Percentiles rank a stretch among this genome's conserved stretches.
Evolutionary conservation across 2,329 filamentous ascomycete genomes (phyloP).

Genomic region (Stachybotrys chlorohalonatus): DNA sequence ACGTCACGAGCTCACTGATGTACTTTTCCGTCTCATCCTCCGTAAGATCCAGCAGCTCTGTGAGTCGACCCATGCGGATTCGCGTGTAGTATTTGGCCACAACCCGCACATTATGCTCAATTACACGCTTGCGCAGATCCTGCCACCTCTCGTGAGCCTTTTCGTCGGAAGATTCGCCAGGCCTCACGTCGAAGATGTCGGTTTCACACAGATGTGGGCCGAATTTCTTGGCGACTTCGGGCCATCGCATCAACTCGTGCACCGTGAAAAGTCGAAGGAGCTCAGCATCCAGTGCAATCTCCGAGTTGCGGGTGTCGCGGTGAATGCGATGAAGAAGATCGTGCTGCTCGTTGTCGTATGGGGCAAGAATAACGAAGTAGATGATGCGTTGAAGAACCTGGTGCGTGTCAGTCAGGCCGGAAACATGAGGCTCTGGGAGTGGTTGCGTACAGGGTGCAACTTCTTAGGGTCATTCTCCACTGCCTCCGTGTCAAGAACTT

Average conservation of each 20-base stretch:
- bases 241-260: conserved; percentile 97
- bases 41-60: conserved; percentile 80
- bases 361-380: conserved; percentile 93
- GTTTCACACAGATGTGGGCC: conserved; percentile 80
- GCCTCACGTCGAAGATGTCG: conserved; percentile 73
- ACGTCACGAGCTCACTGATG: conserved; percentile 92
- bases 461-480: conserved; percentile 85
- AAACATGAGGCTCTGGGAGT: not conserved
- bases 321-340: conserved; percentile 92
- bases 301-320: conserved; percentile 70
- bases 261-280: conserved; percentile 92
- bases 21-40: conserved; percentile 99
- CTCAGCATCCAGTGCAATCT: conserved; percentile 71
- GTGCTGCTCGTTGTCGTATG: conserved; percentile 97
- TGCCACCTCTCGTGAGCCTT: conserved; percentile 85
- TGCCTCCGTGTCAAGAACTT: conserved; percentile 91
- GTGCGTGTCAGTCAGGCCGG: conserved; percentile 7
- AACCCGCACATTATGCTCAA: conserved; percentile 97
- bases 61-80: conserved; percentile 85
- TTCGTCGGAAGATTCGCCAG: conserved; percentile 59
- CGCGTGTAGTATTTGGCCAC: conserved; percentile 98
- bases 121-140: conserved; percentile 93
- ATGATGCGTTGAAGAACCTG: conserved; percentile 89
- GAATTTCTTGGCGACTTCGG: conserved; percentile 80
- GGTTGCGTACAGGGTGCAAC: conserved; percentile 64